These are phyloP conservation scores for Aspergillus viridinutans DNA, from an alignment of 2,329 filamentous ascomycete genomes.

Conservation along the genomic window DNA sequence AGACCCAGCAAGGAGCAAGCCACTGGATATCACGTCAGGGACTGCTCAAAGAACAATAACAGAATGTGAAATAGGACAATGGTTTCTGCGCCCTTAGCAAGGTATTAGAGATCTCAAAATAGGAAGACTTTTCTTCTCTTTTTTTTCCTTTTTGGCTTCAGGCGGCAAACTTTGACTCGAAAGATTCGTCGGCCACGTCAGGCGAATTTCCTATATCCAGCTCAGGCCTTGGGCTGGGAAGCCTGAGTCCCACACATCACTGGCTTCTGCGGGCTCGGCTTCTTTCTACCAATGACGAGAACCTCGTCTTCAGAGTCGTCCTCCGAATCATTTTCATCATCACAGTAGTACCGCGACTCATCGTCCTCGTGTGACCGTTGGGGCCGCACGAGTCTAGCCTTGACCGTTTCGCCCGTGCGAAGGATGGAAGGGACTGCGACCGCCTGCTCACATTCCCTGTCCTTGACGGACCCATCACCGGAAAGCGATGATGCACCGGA, in stretches of 20 bases:
- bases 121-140: neutral
- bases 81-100: neutral
- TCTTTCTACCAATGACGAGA: constrained; percentile 38
- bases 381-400: constrained; percentile 21
- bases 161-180: neutral
- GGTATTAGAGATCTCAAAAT: neutral
- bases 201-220: neutral
- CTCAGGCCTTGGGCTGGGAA: constrained; percentile 3
- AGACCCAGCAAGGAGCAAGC: neutral
- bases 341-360: constrained; percentile 37
- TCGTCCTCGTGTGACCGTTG: constrained; percentile 31
- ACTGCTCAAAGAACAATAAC: constrained; percentile 4
- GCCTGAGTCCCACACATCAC: constrained; percentile 10
- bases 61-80: neutral
- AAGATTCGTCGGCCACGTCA: neutral
- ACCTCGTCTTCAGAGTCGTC: constrained; percentile 42
- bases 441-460: constrained; percentile 24
- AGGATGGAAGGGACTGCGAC: constrained; percentile 35
- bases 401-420: constrained; percentile 41
- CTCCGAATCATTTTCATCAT: constrained; percentile 38
- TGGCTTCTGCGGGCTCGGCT: constrained; percentile 20
- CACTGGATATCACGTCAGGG: neutral
- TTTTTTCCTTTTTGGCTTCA: neutral
- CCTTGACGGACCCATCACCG: constrained; percentile 31
- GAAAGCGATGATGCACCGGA: constrained; percentile 46